A percentile compares a stretch with the other conserved stretches of the same genome.
These are phyloP conservation scores for Penicillium sp. DNA, from an alignment of 2,329 filamentous ascomycete genomes.

Conservation along the genomic window DNA sequence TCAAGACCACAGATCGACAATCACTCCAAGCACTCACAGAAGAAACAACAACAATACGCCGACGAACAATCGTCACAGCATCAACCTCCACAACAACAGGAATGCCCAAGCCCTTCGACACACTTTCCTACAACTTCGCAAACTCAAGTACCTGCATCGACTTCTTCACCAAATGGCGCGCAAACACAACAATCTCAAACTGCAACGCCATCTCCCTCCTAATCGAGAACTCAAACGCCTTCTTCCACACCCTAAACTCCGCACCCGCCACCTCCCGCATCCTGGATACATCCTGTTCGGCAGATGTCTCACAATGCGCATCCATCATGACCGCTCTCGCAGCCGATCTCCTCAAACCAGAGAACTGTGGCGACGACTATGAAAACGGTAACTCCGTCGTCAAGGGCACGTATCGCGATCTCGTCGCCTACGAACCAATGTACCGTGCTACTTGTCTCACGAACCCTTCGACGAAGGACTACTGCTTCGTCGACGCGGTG, in stretches of 20 bases:
- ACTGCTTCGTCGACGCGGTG: slow-evolving; percentile 78
- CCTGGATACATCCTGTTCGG: slow-evolving; percentile 74
- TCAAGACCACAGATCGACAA: slow-evolving; percentile 19
- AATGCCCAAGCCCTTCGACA: slow-evolving; percentile 68
- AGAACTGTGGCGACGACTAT: slow-evolving; percentile 73
- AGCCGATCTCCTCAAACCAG: slow-evolving; percentile 58
- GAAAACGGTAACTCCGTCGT: slow-evolving; percentile 67
- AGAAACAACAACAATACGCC: not conserved
- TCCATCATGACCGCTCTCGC: slow-evolving; percentile 65
- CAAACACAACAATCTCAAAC: slow-evolving; percentile 63
- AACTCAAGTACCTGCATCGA: slow-evolving; percentile 44
- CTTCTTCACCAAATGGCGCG: slow-evolving; percentile 67
- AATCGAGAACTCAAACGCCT: slow-evolving; percentile 76
- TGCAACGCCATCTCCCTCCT: slow-evolving; percentile 86
- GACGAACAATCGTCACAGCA: slow-evolving; percentile 10
- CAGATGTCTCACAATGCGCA: slow-evolving; percentile 65
- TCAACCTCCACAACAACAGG: slow-evolving; percentile 14
- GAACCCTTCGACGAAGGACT: slow-evolving; percentile 64
- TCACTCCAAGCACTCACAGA: not conserved
- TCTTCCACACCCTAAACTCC: slow-evolving; percentile 76
- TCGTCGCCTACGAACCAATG: slow-evolving; percentile 73
- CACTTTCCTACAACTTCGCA: slow-evolving; percentile 63
- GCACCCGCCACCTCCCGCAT: slow-evolving; percentile 70
- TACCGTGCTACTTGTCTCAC: slow-evolving; percentile 80
- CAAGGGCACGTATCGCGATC: slow-evolving; percentile 69